Evolutionary conservation across 768 basidiomycete genomes (phyloP).

Genomic region (Pleurotus giganteus): DNA sequence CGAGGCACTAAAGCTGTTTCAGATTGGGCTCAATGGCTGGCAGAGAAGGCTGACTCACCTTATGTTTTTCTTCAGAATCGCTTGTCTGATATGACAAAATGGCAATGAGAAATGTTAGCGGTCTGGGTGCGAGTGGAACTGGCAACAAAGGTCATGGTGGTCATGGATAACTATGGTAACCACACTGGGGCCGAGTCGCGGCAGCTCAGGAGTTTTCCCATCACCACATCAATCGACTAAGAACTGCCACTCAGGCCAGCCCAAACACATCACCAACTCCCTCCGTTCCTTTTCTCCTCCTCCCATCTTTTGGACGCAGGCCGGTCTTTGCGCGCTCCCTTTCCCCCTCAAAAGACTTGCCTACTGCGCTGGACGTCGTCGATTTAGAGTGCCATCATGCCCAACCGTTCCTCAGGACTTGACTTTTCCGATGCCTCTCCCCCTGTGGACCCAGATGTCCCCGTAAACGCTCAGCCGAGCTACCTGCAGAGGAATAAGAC

Average conservation of each 20-base stretch:
- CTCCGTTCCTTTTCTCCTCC: conserved; percentile 23
- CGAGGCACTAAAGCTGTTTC: no score
- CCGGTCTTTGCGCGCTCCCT: conserved; percentile 37
- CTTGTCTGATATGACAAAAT: not conserved
- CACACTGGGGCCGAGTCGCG: not conserved
- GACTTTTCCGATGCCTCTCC: conserved; percentile 61
- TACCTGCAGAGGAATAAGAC: conserved; percentile 83
- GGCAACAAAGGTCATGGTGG: not conserved
- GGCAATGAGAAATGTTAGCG: not conserved
- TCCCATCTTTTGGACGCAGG: conserved; percentile 36
- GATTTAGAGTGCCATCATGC: conserved; percentile 23
- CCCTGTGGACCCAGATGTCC: conserved; percentile 42
- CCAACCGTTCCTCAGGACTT: conserved; percentile 57
- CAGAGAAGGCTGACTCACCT: no score
- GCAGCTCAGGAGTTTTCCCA: conserved; percentile 6
- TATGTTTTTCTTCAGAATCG: not conserved
- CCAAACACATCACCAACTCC: not conserved
- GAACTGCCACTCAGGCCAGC: conserved; percentile 2
- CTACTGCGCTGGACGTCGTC: conserved; percentile 39
- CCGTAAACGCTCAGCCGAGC: conserved; percentile 29
- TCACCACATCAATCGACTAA: conserved; percentile 4
- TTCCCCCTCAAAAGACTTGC: conserved; percentile 26
- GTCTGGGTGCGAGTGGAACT: not conserved
- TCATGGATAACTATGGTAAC: not conserved
- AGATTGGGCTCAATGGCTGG: no score